Percentiles rank a stretch among this genome's conserved stretches.
phyloP scores from a whole-genome alignment of 352 stramenopile species.

The Phytophthora sp. region DNA sequence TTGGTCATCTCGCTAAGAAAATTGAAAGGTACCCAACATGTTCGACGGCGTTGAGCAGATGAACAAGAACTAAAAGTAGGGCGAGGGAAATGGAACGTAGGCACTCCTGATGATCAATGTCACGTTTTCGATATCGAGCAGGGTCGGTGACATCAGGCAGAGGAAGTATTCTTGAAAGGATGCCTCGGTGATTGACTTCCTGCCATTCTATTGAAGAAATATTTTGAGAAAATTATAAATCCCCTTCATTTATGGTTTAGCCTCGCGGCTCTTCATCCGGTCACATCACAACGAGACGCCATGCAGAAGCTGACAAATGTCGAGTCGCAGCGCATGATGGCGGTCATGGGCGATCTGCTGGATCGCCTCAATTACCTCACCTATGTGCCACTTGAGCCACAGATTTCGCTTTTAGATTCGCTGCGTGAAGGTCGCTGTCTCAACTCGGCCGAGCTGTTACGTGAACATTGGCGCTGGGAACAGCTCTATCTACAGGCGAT shows the following conservation, averaged over 20 bases:
- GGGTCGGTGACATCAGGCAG: too few relatives aligned
- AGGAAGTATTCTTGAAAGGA: too few relatives aligned
- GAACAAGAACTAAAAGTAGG: too few relatives aligned
- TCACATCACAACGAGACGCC: background rate
- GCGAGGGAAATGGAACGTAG: too few relatives aligned
- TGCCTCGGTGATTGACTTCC: too few relatives aligned
- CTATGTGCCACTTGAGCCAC: slow-evolving; percentile 75
- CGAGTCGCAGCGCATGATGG: slow-evolving; percentile 89
- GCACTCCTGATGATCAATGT: too few relatives aligned
- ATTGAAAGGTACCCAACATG: too few relatives aligned
- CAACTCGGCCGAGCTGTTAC: slow-evolving; percentile 62
- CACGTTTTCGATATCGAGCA: too few relatives aligned
- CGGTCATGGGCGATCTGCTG: slow-evolving; percentile 85
- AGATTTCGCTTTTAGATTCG: slow-evolving; percentile 54
- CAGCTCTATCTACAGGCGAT: slow-evolving; percentile 69
- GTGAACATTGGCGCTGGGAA: slow-evolving; percentile 83
- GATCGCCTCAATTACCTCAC: slow-evolving; percentile 88
- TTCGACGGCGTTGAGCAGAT: too few relatives aligned
- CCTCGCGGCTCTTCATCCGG: slow-evolving; percentile 16
- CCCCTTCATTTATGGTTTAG: background rate
- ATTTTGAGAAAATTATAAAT: too few relatives aligned
- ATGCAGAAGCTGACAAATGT: slow-evolving; percentile 92
- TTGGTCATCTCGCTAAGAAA: too few relatives aligned
- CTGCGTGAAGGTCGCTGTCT: slow-evolving; percentile 72
- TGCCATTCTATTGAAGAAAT: too few relatives aligned